Evolutionary conservation across 2,329 filamentous ascomycete species (phyloP).

Genomic region (Phoma herbarum): DNA sequence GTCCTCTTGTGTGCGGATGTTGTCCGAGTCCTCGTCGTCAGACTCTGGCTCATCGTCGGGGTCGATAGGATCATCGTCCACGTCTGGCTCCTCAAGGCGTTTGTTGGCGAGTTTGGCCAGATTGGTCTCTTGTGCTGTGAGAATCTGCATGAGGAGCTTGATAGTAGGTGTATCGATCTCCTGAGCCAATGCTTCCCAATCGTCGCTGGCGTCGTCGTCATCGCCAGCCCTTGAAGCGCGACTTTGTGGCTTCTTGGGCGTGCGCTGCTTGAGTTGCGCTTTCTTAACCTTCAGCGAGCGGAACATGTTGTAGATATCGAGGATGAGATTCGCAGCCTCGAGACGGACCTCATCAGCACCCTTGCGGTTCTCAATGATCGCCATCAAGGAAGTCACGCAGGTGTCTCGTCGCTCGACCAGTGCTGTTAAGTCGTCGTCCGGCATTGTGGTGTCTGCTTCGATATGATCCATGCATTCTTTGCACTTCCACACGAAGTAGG

Average conservation of each 20-base stretch:
- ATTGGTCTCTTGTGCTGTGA: conserved; percentile 77
- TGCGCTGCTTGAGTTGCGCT: conserved; percentile 35
- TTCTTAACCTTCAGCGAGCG: conserved; percentile 70
- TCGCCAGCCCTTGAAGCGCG: conserved; percentile 18
- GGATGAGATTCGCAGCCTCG: conserved; percentile 75
- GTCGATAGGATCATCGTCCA: conserved; percentile 77
- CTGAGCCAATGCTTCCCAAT: conserved; percentile 69
- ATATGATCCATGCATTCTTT: conserved; percentile 57
- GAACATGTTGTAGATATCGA: conserved; percentile 85
- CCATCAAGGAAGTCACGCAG: conserved; percentile 59
- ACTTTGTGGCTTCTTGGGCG: conserved; percentile 44
- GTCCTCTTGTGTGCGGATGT: conserved; percentile 56
- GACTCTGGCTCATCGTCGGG: conserved; percentile 70
- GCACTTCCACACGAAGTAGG: conserved; percentile 97
- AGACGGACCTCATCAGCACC: conserved; percentile 81
- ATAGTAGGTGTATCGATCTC: conserved; percentile 72
- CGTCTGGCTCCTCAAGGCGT: conserved; percentile 56
- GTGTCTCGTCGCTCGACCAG: conserved; percentile 61
- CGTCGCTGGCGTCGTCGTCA: conserved; percentile 52
- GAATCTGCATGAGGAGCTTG: conserved; percentile 75
- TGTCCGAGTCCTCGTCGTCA: conserved; percentile 63
- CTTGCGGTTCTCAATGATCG: conserved; percentile 60
- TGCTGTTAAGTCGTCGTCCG: conserved; percentile 67
- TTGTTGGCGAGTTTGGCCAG: conserved; percentile 55
- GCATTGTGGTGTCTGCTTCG: conserved; percentile 56